Evolutionary conservation across 1,284 basidiomycete species (phyloP).

Genomic region (Mycosarcoma mackinlayi): DNA sequence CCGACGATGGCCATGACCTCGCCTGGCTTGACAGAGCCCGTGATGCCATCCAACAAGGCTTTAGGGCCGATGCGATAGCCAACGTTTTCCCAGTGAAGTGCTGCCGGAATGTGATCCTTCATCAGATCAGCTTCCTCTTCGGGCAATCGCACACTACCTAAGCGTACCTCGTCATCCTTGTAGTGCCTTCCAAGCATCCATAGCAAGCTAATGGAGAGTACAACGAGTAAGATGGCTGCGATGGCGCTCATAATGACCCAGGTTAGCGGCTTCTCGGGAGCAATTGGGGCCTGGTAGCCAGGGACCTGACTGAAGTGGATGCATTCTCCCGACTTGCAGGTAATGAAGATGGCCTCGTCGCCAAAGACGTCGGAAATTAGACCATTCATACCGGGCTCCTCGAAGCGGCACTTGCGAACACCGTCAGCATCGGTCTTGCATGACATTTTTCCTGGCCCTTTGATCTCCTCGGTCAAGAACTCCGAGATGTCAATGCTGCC

Average conservation of each 20-base stretch:
- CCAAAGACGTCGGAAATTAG: slow-evolving; percentile 94
- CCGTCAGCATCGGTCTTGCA: slow-evolving; percentile 74
- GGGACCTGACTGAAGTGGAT: slow-evolving; percentile 92
- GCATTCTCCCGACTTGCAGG: slow-evolving; percentile 91
- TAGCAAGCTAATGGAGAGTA: slow-evolving; percentile 71
- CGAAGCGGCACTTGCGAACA: slow-evolving; percentile 79
- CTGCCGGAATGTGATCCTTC: slow-evolving; percentile 91
- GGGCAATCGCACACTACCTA: slow-evolving; percentile 43
- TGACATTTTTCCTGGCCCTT: slow-evolving; percentile 87
- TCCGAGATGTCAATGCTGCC: slow-evolving; percentile 98
- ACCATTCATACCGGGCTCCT: slow-evolving; percentile 95
- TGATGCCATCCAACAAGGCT: slow-evolving; percentile 81
- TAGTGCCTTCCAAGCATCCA: slow-evolving; percentile 53
- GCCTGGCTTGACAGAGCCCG: slow-evolving; percentile 91
- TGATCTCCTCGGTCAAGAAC: slow-evolving; percentile 88
- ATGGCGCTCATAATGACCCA: slow-evolving; percentile 87
- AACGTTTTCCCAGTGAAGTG: slow-evolving; percentile 86
- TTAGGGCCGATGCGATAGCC: slow-evolving; percentile 75
- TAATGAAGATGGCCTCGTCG: slow-evolving; percentile 85
- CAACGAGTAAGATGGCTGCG: slow-evolving; percentile 75
- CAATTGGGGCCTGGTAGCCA: slow-evolving; percentile 70
- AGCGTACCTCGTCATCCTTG: slow-evolving; percentile 49
- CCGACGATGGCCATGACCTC: slow-evolving; percentile 92
- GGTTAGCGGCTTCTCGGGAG: slow-evolving; percentile 52
- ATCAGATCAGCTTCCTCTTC: slow-evolving; percentile 85